Evolutionary conservation across 345 rosid species (phyloP), one percentile per base, ranked within the genome.

Genomic region (Rhodamnia argentea): DNA sequence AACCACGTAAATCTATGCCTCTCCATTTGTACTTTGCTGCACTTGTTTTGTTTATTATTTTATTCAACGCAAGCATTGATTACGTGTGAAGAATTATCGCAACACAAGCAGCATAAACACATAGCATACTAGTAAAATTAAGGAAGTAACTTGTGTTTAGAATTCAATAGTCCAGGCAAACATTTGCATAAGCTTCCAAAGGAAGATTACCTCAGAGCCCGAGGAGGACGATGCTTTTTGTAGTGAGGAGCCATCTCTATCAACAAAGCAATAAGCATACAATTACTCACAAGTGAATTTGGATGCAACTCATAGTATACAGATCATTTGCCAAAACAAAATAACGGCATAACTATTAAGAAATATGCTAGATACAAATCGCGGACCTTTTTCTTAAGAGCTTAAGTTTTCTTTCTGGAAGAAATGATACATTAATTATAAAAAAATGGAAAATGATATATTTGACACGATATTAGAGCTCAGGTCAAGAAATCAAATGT

Each of bases 151-250:
- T 70, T 9, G 32, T n/a, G 16, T 59, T 59, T 13, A n/a, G 16
- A 59, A 59, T 59, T 59, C 70, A 59, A 26, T 26, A 59, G 29
- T 59, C 32, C 24, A 70, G 81, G 81, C 47, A 70, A 70, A 37
- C 47, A 70, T 70, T 26, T 37, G 81, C 81, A 70, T 18, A 70
- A 70, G 81, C 81, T 70, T 26, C 47, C 81, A 70, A 70, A 70
- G 47, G n/a, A 64, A 51, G 29, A 83, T 37, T 91, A 94, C 96
- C 96, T 94, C 93, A 50, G 87, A 70, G 64, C 87, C 56, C 32
- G 91, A 90, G 16, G 93, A 92, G 76, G 94, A 91, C 52, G 93
- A 91, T 44, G 88, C 89, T 76, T 87, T 92, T 51, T 86, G 92
- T 86, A 62, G 64, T 44, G 87, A 86, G 40, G 93, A 86, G 83